Conservation (phyloP, 23 red algal genomes). For the Gracilaria gracilis region DNA sequence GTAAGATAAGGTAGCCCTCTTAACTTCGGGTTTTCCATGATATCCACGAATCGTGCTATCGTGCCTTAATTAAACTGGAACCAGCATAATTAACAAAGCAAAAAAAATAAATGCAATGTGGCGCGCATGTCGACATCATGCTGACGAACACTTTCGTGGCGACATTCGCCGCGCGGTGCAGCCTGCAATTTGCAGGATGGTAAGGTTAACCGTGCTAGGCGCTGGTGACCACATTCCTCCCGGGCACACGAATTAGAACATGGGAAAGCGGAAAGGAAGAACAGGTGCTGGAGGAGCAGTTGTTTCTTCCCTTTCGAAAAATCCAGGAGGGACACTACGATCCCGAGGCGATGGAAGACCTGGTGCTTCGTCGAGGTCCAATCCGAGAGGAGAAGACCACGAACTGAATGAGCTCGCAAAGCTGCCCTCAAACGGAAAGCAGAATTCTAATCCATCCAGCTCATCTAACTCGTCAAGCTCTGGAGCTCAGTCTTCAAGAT, state of each 20-base stretch:
- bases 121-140: too few relatives aligned
- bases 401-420: conserved; percentile 33
- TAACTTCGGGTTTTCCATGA: too few relatives aligned
- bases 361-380: conserved; percentile 8
- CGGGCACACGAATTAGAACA: conserved; percentile 3
- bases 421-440: conserved; percentile 27
- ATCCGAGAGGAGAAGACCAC: conserved; percentile 19
- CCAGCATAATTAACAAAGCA: too few relatives aligned
- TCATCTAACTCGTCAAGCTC: background rate
- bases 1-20: too few relatives aligned
- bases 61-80: too few relatives aligned
- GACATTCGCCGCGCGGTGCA: too few relatives aligned
- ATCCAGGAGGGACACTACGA: conserved; percentile 65
- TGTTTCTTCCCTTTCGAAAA: conserved; percentile 84
- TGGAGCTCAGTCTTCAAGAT: conserved; percentile 28
- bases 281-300: conserved; percentile 91
- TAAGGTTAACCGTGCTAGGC: too few relatives aligned
- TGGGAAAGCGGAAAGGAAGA: conserved; percentile 78
- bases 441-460: background rate
- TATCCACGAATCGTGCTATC: too few relatives aligned
- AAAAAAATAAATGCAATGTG: too few relatives aligned
- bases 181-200: too few relatives aligned
- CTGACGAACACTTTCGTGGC: too few relatives aligned
- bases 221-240: too few relatives aligned
- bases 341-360: conserved; percentile 24